Evolutionary conservation across 441 rosid species (phyloP).

Genomic region (Bruguiera hainesii): DNA sequence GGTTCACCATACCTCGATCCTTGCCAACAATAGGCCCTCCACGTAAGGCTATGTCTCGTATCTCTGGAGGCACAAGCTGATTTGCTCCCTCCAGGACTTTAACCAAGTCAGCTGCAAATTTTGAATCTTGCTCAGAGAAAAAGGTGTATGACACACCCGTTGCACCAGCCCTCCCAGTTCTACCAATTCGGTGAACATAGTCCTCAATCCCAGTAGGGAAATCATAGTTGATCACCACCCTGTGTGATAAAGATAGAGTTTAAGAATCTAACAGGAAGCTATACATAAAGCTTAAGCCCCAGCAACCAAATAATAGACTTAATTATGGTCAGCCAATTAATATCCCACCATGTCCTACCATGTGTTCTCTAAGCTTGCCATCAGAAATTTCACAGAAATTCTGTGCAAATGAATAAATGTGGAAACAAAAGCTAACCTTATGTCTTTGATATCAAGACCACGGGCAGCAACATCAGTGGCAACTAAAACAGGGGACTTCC

Average conservation of each 20-base stretch:
- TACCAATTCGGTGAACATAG: conserved; percentile 94
- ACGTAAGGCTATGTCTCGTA: conserved; percentile 79
- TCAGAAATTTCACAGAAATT: too few species aligned
- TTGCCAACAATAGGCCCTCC: conserved; percentile 64
- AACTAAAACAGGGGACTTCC: conserved; percentile 75
- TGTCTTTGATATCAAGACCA: conserved; percentile 92
- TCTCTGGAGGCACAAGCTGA: conserved; percentile 82
- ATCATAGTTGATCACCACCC: conserved; percentile 92
- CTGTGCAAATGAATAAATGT: background rate
- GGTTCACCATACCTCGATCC: conserved; percentile 69
- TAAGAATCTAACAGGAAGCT: background rate
- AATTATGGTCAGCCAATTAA: background rate
- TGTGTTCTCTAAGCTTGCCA: background rate
- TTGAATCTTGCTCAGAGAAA: conserved; percentile 89
- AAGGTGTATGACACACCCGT: conserved; percentile 91
- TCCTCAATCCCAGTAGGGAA: conserved; percentile 95
- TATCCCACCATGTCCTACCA: background rate
- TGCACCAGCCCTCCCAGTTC: conserved; percentile 99
- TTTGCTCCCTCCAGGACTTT: conserved; percentile 92
- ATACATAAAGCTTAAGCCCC: background rate
- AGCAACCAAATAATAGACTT: background rate
- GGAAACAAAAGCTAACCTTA: conserved; percentile 44
- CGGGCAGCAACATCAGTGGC: conserved; percentile 99
- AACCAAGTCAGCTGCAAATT: conserved; percentile 74
- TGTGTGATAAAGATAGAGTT: conserved; percentile 22